These are phyloP conservation scores for Cercophora scortea DNA, from an alignment of 495 filamentous ascomycete species.

Conservation along the genomic window DNA sequence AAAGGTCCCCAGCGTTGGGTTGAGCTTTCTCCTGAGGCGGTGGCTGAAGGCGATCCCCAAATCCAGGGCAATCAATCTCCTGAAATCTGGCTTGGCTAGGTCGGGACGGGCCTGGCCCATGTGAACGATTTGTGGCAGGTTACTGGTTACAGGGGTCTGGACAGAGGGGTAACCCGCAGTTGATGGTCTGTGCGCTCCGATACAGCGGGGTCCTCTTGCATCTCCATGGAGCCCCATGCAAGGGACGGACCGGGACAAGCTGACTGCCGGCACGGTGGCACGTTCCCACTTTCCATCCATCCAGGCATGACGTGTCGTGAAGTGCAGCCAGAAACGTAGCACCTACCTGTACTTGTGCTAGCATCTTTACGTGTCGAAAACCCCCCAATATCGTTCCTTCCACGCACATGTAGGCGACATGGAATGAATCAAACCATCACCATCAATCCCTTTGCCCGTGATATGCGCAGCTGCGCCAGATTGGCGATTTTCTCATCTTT, in stretches of 20 bases:
- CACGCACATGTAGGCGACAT: too few species aligned
- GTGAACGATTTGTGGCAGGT: neutral
- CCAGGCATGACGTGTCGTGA: too few species aligned
- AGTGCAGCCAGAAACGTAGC: too few species aligned
- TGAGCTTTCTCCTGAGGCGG: too few species aligned
- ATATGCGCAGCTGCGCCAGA: neutral
- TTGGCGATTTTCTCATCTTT: neutral
- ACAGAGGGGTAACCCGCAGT: neutral
- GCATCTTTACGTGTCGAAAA: too few species aligned
- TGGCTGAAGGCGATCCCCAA: too few species aligned
- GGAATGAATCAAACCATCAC: neutral
- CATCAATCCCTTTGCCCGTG: neutral
- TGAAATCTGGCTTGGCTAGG: conserved; percentile 5
- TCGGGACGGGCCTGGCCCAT: neutral
- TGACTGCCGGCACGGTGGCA: neutral
- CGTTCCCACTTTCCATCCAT: neutral
- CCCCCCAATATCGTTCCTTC: neutral
- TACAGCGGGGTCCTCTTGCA: neutral
- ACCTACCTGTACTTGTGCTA: too few species aligned
- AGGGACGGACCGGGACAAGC: conserved; percentile 1
- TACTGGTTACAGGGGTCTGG: neutral
- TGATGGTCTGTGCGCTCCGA: conserved; percentile 5
- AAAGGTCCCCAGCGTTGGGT: too few species aligned
- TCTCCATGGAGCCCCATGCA: neutral
- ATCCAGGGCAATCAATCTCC: neutral